phyloP scores from a whole-genome alignment of 441 rosid genomes.

The Euphorbia celastroides region DNA sequence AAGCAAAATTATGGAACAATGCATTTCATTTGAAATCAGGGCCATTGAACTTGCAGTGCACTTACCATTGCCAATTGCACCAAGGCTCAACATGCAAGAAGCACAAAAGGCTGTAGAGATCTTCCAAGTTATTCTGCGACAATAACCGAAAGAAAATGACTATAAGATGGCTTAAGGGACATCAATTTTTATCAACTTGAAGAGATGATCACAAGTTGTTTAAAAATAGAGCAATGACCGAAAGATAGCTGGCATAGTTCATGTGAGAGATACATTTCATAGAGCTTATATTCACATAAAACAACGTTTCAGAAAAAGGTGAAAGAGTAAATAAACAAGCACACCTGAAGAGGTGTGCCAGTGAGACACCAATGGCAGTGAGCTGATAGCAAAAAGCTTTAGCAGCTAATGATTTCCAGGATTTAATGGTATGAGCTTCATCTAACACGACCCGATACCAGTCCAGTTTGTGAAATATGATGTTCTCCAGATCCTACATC shows the following conservation, averaged over 20 bases:
- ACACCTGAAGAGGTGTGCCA: conserved; percentile 68
- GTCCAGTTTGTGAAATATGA: conserved; percentile 51
- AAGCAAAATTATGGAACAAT: neutral
- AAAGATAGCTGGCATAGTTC: neutral
- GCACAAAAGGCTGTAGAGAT: conserved; percentile 64
- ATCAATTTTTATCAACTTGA: neutral
- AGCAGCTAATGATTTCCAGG: conserved; percentile 48
- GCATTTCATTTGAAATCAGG: neutral
- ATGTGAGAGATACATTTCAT: too few relatives aligned
- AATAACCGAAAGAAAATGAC: neutral
- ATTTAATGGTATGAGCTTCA: conserved; percentile 70
- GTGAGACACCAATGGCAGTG: conserved; percentile 73
- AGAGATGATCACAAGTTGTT: neutral
- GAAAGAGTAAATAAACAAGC: neutral
- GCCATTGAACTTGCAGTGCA: neutral
- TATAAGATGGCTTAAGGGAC: neutral
- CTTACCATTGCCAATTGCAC: conserved; percentile 73
- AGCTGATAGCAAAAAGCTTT: conserved; percentile 43
- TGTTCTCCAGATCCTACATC: conserved; percentile 36
- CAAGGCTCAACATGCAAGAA: conserved; percentile 76
- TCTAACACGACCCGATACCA: conserved; percentile 67
- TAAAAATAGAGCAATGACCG: neutral
- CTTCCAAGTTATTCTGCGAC: conserved; percentile 62
- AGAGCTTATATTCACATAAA: neutral
- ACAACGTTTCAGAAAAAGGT: neutral